Base-by-base conservation (phyloP, 345 rosid genomes). In the Streptanthus diversifolius region DNA sequence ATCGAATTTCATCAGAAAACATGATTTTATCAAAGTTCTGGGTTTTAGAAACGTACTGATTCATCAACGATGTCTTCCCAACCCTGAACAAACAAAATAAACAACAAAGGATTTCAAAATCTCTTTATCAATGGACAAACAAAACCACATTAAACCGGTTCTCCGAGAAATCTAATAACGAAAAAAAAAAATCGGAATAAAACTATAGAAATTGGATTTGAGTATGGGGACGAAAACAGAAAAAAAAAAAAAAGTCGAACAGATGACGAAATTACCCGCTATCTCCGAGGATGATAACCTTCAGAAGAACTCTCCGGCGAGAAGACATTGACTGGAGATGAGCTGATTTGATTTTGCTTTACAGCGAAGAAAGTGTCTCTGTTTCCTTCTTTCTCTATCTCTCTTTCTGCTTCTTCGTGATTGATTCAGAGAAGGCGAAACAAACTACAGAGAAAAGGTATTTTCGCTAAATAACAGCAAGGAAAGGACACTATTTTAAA, bases 51-150 rank as follows among this genome's bases (percentile, higher is more conserved):
- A 51, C 81, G 10, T 87, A 93, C 98, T 87, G 97, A 81, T 93
- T 93, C 97, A 93, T 93, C 72, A 89, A 80, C 53, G 98, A 93
- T 49, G 97, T 93, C 82, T 89, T 93, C 43, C 97, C 96, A 43
- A 93, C 98, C 22, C 66, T 61, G 27, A 24, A 51, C 32, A 51
- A 9, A 48, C 9, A 57, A 54, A 10, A 18, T 2, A 56, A 17
- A 32, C 60, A n/a, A n/a, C n/a, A 27, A 55, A 17, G 41, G 19
- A 15, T 56, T n/a, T n/a, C 9, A 56, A 18, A 54, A 54, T n/a
- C 37, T 54, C 37, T 29, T 48, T 48, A 29, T 29, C 12, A 12
- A 25, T 24, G 32, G 15, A 12, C 17, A 51, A 2, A 51, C 13
- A 24, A 53, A 39, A 39, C 12, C n/a, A 25, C 32, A 54, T 33